Evolutionary conservation across 2,329 filamentous ascomycete genomes (phyloP), one percentile per base, ranked within the genome.

Genomic region (Kalaharituber pfeilii): DNA sequence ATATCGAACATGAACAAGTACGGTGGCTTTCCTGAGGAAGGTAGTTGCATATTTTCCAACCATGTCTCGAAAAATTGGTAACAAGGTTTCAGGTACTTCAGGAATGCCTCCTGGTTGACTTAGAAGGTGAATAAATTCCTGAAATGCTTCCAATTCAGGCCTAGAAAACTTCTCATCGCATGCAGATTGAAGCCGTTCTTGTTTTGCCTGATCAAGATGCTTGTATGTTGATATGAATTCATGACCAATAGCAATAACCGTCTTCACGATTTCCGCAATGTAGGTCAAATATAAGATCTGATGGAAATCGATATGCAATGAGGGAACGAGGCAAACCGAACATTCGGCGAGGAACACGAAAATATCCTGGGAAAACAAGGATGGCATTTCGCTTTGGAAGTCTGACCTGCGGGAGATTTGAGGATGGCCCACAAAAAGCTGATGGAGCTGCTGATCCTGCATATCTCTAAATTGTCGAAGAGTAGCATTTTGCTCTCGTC

Each of bases 271-370:
- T 68, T 98, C 91, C 2, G 86, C 86, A 53, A 94, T 75, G 65
- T 94, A 95, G 69, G 87, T 95, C 47, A 96, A 72, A 33, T 83
- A 80, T 50, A 96, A 69, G 51, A 96, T 68, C 66, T 94, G 84
- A 39, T 81, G 77, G 42, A 93, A 78, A 53, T 93, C 84, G 36
- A 85, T 75, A 39, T 77, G 72, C 26, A 86, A 76, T 1, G 81
- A 75, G 7, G 82, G 75, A 5, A 77, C 75, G 18, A 93, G 67
- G 53, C 80, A 82, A 51, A 87, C 77, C 1, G 84, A 79, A 62
- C 79, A 81, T 65, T 94, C 84, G 13, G 84, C 80, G 52, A 96
- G 71, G 68, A 95, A 93, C 2, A 84, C 69, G 66, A 93, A 93
- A 0, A 79, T 72, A 64, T 93, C 86, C 58, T 80, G 72, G 57